Conservation (phyloP, 75 land plant species). For the Selaginella moellendorffii region DNA sequence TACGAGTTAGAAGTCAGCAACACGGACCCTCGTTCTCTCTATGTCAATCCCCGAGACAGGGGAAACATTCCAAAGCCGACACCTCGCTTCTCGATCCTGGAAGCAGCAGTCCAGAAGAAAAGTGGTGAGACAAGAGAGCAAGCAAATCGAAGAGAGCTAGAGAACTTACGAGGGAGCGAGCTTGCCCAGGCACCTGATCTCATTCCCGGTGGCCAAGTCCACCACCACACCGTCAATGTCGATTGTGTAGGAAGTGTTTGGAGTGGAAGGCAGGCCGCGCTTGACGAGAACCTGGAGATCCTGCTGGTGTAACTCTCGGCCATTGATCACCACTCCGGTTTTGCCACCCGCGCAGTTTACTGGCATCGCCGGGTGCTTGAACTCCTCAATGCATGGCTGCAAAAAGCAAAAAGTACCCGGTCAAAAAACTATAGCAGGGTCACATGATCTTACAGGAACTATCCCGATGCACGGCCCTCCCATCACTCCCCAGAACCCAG, state of each 20-base stretch:
- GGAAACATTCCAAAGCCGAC: conserved; percentile 11
- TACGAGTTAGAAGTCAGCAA: neutral
- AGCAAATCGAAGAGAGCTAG: neutral
- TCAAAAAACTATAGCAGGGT: neutral
- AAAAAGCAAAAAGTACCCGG: conserved; percentile 1
- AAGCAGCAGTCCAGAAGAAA: too few species aligned
- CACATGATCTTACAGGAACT: conserved; percentile 52
- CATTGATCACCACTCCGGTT: conserved; percentile 69
- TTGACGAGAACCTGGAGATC: conserved; percentile 51
- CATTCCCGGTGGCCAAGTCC: conserved; percentile 51
- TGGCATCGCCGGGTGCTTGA: conserved; percentile 53
- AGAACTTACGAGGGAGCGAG: conserved; percentile 86
- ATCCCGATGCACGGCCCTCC: conserved; percentile 80
- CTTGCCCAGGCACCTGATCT: conserved; percentile 59
- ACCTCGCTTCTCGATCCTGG: conserved; percentile 10
- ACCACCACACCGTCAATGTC: conserved; percentile 63
- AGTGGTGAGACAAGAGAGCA: neutral
- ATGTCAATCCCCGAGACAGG: neutral
- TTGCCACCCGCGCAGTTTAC: conserved; percentile 65
- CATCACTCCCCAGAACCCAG: conserved; percentile 94
- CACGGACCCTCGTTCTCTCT: too few species aligned
- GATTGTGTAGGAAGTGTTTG: conserved; percentile 44
- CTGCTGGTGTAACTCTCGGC: conserved; percentile 77
- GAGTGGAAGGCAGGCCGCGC: conserved; percentile 59
- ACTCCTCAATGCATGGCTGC: conserved; percentile 85